Conservation (phyloP, 1,284 basidiomycete genomes). For the Fistulinella cinereoalba region DNA sequence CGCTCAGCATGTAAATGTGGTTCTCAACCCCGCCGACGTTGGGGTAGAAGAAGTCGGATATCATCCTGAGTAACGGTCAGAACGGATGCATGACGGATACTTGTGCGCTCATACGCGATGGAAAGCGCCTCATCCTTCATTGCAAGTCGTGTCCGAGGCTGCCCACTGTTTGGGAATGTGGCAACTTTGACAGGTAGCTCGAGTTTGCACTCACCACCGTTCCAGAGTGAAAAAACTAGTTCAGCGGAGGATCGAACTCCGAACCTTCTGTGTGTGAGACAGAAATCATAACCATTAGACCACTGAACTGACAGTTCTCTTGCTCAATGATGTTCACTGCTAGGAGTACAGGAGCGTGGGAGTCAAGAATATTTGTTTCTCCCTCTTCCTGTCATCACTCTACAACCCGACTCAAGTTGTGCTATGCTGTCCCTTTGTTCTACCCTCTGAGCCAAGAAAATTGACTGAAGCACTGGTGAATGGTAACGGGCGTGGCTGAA, state of each 20-base stretch:
- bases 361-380: no score
- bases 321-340: no score
- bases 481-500: no score
- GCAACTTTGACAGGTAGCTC: no score
- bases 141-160: neutral
- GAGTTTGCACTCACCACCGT: no score
- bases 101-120: conserved; percentile 26
- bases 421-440: no score
- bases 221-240: conserved; percentile 34
- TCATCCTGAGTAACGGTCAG: conserved; percentile 60
- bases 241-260: conserved; percentile 46
- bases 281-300: conserved; percentile 47
- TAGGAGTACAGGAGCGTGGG: no score
- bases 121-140: conserved; percentile 30
- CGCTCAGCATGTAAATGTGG: conserved; percentile 91
- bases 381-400: no score
- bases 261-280: conserved; percentile 47
- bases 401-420: no score
- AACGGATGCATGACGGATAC: neutral
- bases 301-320: conserved; percentile 29
- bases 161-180: no score
- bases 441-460: no score
- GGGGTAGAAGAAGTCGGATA: conserved; percentile 97
- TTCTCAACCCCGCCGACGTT: conserved; percentile 95
- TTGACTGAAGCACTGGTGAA: no score